A percentile compares a stretch with the other conserved stretches of the same genome.
phyloP scores from a whole-genome alignment of 805 yeast genomes.

The Trichomonascus vanleenenianus region DNA sequence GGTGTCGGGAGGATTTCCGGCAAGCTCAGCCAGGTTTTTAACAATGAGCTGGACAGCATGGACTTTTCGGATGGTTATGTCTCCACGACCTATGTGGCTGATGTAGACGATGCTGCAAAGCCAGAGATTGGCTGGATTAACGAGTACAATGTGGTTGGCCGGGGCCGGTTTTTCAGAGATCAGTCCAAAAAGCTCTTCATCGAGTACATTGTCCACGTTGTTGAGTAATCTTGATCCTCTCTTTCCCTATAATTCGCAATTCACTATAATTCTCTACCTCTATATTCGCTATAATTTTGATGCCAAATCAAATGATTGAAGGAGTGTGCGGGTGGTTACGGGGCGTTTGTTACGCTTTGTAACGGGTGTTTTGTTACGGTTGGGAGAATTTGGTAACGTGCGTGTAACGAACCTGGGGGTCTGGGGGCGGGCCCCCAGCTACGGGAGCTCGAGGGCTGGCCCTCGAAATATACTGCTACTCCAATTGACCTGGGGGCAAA shows the following conservation, averaged over 20 bases:
- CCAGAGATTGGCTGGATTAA: conserved; percentile 39
- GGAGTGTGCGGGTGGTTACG: too few species aligned
- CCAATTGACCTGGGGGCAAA: background rate
- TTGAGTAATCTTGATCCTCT: conserved; percentile 1
- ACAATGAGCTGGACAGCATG: conserved; percentile 27
- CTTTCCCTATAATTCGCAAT: background rate
- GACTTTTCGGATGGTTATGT: conserved; percentile 42
- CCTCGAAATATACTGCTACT: background rate
- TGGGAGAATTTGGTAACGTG: too few species aligned
- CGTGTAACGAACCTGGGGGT: too few species aligned
- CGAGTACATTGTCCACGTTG: conserved; percentile 34
- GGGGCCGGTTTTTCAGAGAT: conserved; percentile 51
- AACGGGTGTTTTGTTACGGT: too few species aligned
- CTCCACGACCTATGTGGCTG: conserved; percentile 40
- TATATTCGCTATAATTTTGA: too few species aligned
- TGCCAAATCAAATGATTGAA: too few species aligned
- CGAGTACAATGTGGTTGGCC: conserved; percentile 44
- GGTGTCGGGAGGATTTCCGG: conserved; percentile 41
- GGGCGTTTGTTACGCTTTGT: too few species aligned
- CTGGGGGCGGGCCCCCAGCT: too few species aligned
- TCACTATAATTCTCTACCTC: too few species aligned
- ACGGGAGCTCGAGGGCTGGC: background rate
- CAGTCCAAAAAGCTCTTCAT: conserved; percentile 39
- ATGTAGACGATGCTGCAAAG: conserved; percentile 37
- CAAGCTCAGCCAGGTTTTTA: conserved; percentile 31